A percentile compares a stretch with the other conserved stretches of the same genome.
These are phyloP conservation scores for Leccinum variicolor DNA, from an alignment of 768 basidiomycete genomes.

Conservation along the genomic window DNA sequence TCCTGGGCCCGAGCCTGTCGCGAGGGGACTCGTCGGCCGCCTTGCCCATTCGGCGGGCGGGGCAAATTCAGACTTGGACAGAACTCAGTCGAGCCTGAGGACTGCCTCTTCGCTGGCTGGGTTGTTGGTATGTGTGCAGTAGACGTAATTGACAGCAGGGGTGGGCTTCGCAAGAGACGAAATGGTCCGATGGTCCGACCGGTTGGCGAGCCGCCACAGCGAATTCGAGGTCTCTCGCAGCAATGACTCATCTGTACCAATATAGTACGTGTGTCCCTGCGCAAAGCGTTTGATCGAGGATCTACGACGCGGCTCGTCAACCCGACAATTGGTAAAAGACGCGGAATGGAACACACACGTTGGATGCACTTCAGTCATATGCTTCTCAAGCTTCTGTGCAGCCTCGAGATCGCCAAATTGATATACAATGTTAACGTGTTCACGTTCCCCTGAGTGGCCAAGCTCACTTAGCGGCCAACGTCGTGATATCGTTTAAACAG, in stretches of 20 bases:
- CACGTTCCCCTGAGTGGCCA: slow-evolving; percentile 92
- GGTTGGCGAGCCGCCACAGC: slow-evolving; percentile 42
- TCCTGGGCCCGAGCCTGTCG: slow-evolving; percentile 38
- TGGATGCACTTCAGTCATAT: slow-evolving; percentile 86
- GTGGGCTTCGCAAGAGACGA: slow-evolving; percentile 34
- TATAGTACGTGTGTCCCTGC: slow-evolving; percentile 67
- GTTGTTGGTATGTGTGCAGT: slow-evolving; percentile 23
- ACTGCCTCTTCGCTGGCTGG: slow-evolving; percentile 29
- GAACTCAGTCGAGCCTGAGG: too few relatives aligned
- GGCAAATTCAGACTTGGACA: slow-evolving; percentile 35
- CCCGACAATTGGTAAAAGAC: background rate
- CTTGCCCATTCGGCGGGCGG: slow-evolving; percentile 44
- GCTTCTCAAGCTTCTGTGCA: slow-evolving; percentile 82
- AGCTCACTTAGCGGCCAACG: slow-evolving; percentile 74
- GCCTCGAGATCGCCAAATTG: slow-evolving; percentile 91
- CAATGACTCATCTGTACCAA: slow-evolving; percentile 80
- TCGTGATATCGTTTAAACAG: slow-evolving; percentile 84
- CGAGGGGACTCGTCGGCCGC: slow-evolving; percentile 39
- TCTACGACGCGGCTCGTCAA: slow-evolving; percentile 43
- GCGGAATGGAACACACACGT: slow-evolving; percentile 38
- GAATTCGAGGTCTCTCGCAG: slow-evolving; percentile 84
- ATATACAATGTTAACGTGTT: slow-evolving; percentile 93
- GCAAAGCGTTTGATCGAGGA: slow-evolving; percentile 90
- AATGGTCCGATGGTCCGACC: slow-evolving; percentile 12
- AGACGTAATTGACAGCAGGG: slow-evolving; percentile 32